A percentile compares a stretch with the other conserved stretches of the same genome.
Evolutionary conservation across 768 basidiomycete species (phyloP).

Genomic region (Leccinum sublutescens): DNA sequence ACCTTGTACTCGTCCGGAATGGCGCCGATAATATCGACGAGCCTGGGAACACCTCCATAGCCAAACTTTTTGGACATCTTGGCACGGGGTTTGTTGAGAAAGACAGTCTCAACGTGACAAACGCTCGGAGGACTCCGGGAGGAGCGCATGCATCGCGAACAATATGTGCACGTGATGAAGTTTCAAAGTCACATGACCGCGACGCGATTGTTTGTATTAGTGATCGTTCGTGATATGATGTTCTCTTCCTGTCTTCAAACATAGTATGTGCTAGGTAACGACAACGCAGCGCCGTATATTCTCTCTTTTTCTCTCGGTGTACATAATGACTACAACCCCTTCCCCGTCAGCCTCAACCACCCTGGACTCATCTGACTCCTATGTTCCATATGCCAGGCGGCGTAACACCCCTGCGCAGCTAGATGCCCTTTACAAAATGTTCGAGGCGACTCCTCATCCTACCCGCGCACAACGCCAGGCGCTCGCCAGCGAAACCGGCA

Average conservation of each 20-base stretch:
- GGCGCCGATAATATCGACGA: slow-evolving; percentile 97
- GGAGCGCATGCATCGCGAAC: neutral
- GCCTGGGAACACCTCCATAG: slow-evolving; percentile 81
- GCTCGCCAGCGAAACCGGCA: slow-evolving; percentile 38
- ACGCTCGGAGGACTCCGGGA: too few relatives aligned
- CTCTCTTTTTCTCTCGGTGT: neutral
- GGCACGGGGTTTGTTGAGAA: slow-evolving; percentile 83
- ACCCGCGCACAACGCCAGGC: slow-evolving; percentile 40
- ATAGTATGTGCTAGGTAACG: neutral
- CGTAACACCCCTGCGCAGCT: slow-evolving; percentile 36
- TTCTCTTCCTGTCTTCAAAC: neutral
- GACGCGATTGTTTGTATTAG: slow-evolving; percentile 22
- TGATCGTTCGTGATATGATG: slow-evolving; percentile 24
- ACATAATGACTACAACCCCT: slow-evolving; percentile 8
- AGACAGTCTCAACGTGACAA: slow-evolving; percentile 50
- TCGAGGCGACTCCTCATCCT: slow-evolving; percentile 39
- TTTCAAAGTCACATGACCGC: slow-evolving; percentile 26
- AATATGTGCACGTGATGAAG: slow-evolving; percentile 19
- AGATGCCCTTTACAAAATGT: slow-evolving; percentile 34
- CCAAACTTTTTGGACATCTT: slow-evolving; percentile 89
- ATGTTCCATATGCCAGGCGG: slow-evolving; percentile 31
- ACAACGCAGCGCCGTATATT: neutral
- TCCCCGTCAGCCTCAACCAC: neutral
- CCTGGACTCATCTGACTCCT: slow-evolving; percentile 2
- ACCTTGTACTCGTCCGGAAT: slow-evolving; percentile 95